Base-by-base conservation (phyloP, 805 yeast genomes). In the Metschnikowia amazonensis region DNA sequence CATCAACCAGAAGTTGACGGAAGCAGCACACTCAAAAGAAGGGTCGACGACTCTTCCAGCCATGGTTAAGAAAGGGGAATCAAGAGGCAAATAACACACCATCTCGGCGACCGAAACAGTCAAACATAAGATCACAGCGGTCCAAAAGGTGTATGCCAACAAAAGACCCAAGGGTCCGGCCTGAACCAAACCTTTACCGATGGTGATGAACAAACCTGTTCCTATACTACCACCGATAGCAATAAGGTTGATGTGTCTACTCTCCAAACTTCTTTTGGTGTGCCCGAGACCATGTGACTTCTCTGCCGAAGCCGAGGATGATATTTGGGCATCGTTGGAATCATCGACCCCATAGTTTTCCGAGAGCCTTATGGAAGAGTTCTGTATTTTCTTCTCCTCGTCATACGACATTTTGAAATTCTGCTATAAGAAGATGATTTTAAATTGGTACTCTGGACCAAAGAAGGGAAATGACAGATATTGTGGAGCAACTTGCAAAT, bases 141-240 rank as follows among this genome's bases (percentile, higher is more conserved):
- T 60, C 70, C 70, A 65, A 42, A 67, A 59, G 9, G 56, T 30
- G 46, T 62, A 64, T 1, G 64, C 64, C 11, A 66, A 55, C 5
- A 67, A 50, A 42, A 67, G 58, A 11, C 66, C 63, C 20, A 55
- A 62, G 11, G 71, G 70, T 2, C 72, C 72, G n/a, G 65, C 70
- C 11, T 49, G 45, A 9, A 53, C 58, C 43, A 67, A 52, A 13
- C 68, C 71, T 36, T 42, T 46, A 10, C 68, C 70, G 18, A 67
- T 66, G 32, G 70, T 64, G 47, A 67, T 67, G 41, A 67, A 67
- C 14, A 67, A 50, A 23, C 67, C 68, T 0, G 69, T 66, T 30
- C 74, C 74, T 35, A 69, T 69, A 36, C 69, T 57, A 10, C 74
- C 74, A 28, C 72, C 72, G 33, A 69, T 69, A 14, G 70, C 69